Evolutionary conservation across 257 asterid genomes (phyloP), one percentile per base, ranked within the genome.

Genomic region (Lycium ferocissimum): DNA sequence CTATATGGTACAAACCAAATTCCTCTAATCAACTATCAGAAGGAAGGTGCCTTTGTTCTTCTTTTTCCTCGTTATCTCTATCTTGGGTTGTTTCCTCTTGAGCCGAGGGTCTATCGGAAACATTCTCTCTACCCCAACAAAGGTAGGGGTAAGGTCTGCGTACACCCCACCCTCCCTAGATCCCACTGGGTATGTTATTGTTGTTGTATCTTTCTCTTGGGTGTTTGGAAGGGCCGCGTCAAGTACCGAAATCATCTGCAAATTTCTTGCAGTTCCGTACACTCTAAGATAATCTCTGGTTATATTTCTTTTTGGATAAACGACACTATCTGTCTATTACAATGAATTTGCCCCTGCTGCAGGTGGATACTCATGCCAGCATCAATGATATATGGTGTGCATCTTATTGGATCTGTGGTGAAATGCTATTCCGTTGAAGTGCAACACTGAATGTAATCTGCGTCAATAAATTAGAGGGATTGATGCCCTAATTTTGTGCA

Each of bases 391-490:
- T 11, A 43, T 38, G 72, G 20, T 43, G 35, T 11, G 84, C 84
- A 13, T 38, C 71, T 58, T 63, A 61, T n/a, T 54, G 62, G 40
- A 26, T 3, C 5, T 37, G n/a, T 38, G 71, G 71, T 13, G 80
- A 81, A 81, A 40, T 9, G 43, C 51, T 20, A 49, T 33, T 45
- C 72, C 45, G 1, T 62, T 7, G 18, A 51, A 82, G 62, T 51
- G 85, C 47, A 51, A 63, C 33, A 65, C 47, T 65, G 85, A 65
- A 45, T 65, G 84, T 81, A 78, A n/a, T 20, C 12, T 78, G 70
- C 63, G 57, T 38, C 71, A 56, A 80, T 82, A 82, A 82, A 37
- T 13, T 63, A 13, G 45, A 18, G 17, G 85, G 62, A 22, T 65
- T 37, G 45, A 63, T 67, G 79, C 47, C 51, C 22, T 65, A 63